Percentiles rank a stretch among this genome's conserved stretches.
phyloP scores from a whole-genome alignment of 345 rosid species.

The Passiflora organensis region DNA sequence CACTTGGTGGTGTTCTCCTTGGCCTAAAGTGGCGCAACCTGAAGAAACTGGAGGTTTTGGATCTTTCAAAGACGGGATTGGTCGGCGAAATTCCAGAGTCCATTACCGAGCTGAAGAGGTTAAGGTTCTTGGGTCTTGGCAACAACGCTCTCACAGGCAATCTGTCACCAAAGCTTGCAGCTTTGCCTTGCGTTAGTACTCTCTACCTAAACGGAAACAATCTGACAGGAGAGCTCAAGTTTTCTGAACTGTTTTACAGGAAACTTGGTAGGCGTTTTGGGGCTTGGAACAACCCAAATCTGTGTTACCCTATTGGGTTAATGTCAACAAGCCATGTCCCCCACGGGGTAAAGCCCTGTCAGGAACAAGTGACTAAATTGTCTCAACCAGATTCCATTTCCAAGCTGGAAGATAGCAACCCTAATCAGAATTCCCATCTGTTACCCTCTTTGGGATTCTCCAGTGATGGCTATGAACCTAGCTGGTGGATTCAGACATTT shows the following conservation, averaged over 20 bases:
- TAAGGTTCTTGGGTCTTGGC: conserved; percentile 73
- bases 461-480: conserved; percentile 9
- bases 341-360: conserved; percentile 66
- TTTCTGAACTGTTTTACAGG: conserved; percentile 48
- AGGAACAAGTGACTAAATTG: conserved; percentile 27
- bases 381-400: conserved; percentile 28
- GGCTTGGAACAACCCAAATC: conserved; percentile 78
- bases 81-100: conserved; percentile 61
- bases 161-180: conserved; percentile 48
- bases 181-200: conserved; percentile 54
- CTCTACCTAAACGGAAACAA: conserved; percentile 74
- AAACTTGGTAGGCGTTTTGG: conserved; percentile 80
- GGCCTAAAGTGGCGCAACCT: conserved; percentile 51
- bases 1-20: conserved; percentile 48
- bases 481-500: conserved; percentile 17
- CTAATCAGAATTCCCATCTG: conserved; percentile 24
- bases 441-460: conserved; percentile 39
- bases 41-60: conserved; percentile 53
- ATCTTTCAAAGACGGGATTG: conserved; percentile 52
- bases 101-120: conserved; percentile 48
- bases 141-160: conserved; percentile 63
- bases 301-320: conserved; percentile 49
- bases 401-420: conserved; percentile 22
- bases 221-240: conserved; percentile 67
- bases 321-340: conserved; percentile 41